phyloP scores from a whole-genome alignment of 768 basidiomycete genomes.

The Hygrophoropsis aurantiaca region DNA sequence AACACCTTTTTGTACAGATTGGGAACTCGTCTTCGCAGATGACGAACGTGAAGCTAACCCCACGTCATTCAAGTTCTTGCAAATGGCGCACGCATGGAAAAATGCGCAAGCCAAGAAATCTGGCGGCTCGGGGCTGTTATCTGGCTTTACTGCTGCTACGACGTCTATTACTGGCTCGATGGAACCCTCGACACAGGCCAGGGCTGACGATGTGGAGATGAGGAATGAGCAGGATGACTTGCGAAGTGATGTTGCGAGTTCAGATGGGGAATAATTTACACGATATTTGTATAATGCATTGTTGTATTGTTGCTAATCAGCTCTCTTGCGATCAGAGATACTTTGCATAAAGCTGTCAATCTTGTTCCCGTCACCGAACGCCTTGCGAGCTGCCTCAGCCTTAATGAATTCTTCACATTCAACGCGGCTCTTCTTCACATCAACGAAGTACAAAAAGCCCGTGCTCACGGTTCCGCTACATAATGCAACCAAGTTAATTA shows the following conservation, averaged over 20 bases:
- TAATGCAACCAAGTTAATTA: too few relatives aligned
- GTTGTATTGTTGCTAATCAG: too few relatives aligned
- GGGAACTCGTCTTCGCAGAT: slow-evolving; percentile 94
- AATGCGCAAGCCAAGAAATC: slow-evolving; percentile 45
- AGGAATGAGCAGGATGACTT: slow-evolving; percentile 32
- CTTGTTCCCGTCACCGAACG: slow-evolving; percentile 27
- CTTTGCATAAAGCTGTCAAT: too few relatives aligned
- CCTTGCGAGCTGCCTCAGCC: slow-evolving; percentile 49
- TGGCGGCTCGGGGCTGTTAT: slow-evolving; percentile 35
- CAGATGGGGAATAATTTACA: slow-evolving; percentile 37
- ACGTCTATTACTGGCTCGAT: slow-evolving; percentile 9
- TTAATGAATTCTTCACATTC: slow-evolving; percentile 64
- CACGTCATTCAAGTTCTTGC: slow-evolving; percentile 91
- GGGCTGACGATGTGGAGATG: slow-evolving; percentile 22
- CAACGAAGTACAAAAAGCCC: slow-evolving; percentile 60
- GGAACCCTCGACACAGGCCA: slow-evolving; percentile 1
- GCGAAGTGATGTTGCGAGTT: slow-evolving; percentile 56
- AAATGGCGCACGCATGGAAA: slow-evolving; percentile 94
- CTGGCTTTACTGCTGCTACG: slow-evolving; percentile 50
- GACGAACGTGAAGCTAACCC: slow-evolving; percentile 94
- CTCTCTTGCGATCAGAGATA: too few relatives aligned
- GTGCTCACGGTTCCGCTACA: slow-evolving; percentile 28
- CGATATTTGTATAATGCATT: too few relatives aligned
- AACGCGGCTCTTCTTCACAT: slow-evolving; percentile 59
- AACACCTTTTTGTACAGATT: slow-evolving; percentile 53